Evolutionary conservation across 495 filamentous ascomycete genomes (phyloP).

Genomic region (Penicillium dipodomyicola): DNA sequence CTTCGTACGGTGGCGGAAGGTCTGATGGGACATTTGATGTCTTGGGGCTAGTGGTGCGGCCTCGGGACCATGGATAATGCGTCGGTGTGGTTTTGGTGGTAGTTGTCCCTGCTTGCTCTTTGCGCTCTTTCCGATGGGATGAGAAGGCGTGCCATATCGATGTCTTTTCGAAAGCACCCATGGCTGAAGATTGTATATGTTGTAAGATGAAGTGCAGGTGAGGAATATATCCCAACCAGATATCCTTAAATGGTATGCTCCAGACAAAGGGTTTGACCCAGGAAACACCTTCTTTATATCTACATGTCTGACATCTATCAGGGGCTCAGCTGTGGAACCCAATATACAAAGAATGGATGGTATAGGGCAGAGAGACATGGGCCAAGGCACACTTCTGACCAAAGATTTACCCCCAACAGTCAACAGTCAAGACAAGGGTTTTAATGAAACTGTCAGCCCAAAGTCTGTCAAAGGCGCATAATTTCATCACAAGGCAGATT

Average conservation of each 20-base stretch:
- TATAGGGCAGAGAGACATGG: neutral
- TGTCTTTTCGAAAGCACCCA: neutral
- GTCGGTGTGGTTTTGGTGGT: neutral
- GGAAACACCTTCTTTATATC: constrained; percentile 2
- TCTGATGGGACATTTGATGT: neutral
- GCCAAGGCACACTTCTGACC: constrained; percentile 5
- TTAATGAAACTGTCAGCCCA: neutral
- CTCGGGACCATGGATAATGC: neutral
- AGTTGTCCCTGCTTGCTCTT: neutral
- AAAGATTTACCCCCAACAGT: neutral
- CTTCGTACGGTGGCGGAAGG: constrained; percentile 36
- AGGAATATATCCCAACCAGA: neutral
- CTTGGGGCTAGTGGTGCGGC: neutral
- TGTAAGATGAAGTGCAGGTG: neutral
- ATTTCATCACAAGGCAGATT: neutral
- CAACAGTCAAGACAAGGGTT: neutral
- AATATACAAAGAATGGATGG: neutral
- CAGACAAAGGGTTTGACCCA: neutral
- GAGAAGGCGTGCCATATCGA: constrained; percentile 2
- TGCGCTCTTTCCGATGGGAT: constrained; percentile 2
- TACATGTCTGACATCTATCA: neutral
- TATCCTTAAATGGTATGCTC: neutral
- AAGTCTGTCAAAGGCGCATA: neutral
- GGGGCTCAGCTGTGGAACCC: neutral
- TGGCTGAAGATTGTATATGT: neutral